A percentile compares a stretch with the other conserved stretches of the same genome.
phyloP scores from a whole-genome alignment of 805 yeast genomes.

The Wickerhamomyces pijperi region DNA sequence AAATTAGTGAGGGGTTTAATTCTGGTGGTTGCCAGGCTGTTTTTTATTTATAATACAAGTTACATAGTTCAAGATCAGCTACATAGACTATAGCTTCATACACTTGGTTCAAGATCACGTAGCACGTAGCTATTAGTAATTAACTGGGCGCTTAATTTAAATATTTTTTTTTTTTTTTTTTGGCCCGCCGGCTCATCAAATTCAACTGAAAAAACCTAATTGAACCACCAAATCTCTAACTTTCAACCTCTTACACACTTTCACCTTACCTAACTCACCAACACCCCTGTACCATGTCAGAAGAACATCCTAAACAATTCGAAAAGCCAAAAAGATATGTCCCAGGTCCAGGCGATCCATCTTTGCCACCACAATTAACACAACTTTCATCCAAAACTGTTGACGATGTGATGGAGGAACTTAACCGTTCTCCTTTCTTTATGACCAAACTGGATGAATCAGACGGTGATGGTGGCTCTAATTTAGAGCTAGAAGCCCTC shows the following conservation, averaged over 20 bases:
- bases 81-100: too few species aligned
- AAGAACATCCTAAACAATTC: background rate
- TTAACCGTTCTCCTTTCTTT: slow-evolving; percentile 83
- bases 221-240: too few species aligned
- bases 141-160: too few species aligned
- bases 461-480: slow-evolving; percentile 70
- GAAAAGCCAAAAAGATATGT: slow-evolving; percentile 27
- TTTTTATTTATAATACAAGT: background rate
- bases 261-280: too few species aligned
- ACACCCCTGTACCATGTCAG: background rate
- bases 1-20: too few species aligned
- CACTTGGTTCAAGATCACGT: too few species aligned
- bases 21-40: background rate
- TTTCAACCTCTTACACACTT: too few species aligned
- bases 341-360: slow-evolving; percentile 53
- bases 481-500: slow-evolving; percentile 72
- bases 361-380: slow-evolving; percentile 72
- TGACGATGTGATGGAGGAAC: slow-evolving; percentile 66
- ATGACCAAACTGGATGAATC: slow-evolving; percentile 79
- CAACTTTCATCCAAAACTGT: slow-evolving; percentile 49
- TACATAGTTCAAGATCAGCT: too few species aligned
- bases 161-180: too few species aligned
- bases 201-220: too few species aligned
- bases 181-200: too few species aligned
- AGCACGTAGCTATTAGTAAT: too few species aligned